Conservation (phyloP, 2,329 filamentous ascomycete genomes). For the Scopulariopsis brevicaulis region DNA sequence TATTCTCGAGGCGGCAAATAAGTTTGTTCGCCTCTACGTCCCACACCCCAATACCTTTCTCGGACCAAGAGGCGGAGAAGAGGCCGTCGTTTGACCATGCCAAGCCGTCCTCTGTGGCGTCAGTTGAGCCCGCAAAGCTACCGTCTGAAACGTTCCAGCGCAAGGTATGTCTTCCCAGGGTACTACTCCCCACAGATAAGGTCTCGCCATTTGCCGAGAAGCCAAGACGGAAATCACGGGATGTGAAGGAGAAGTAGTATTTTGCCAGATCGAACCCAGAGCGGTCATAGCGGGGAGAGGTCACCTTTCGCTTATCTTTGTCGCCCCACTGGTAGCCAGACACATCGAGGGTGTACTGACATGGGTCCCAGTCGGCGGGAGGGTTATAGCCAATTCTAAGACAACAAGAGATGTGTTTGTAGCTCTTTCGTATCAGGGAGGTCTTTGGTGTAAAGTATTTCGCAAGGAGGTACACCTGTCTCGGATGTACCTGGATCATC, state of each 20-base stretch:
- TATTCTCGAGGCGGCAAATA: not conserved
- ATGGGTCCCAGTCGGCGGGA: not conserved
- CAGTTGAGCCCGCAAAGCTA: not conserved
- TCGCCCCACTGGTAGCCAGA: not conserved
- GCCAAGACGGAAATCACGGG: not conserved
- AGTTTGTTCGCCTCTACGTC: not conserved
- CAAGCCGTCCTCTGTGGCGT: not conserved
- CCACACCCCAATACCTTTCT: not conserved
- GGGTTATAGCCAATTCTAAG: not conserved
- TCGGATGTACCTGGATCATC: not conserved
- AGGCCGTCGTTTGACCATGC: not conserved
- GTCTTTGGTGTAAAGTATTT: not conserved
- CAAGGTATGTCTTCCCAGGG: not conserved
- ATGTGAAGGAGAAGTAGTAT: not conserved
- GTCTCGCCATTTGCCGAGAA: not conserved
- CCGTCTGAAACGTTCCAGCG: not conserved
- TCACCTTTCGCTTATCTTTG: not conserved
- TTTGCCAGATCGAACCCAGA: not conserved
- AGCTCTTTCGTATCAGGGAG: not conserved
- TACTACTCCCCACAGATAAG: not conserved
- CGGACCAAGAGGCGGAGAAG: not conserved
- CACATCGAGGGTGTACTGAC: not conserved
- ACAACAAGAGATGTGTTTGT: not conserved
- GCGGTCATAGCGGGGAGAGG: not conserved
- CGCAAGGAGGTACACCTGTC: not conserved